phyloP scores from a whole-genome alignment of 345 rosid species.

The Melaleuca quinquenervia region DNA sequence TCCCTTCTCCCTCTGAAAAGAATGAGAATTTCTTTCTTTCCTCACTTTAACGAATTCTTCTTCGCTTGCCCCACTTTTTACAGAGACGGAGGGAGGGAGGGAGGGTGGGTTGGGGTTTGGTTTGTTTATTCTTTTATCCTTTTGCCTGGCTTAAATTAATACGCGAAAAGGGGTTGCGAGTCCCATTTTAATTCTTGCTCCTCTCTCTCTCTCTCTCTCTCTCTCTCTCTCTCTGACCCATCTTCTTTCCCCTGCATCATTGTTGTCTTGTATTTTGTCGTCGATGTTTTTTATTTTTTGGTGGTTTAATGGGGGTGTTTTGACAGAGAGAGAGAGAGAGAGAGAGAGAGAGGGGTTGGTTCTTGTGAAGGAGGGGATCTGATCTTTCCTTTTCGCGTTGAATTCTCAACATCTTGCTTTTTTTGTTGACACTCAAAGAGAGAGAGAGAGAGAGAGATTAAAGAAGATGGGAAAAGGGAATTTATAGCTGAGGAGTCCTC shows the following conservation, averaged over 20 bases:
- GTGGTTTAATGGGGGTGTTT: neutral
- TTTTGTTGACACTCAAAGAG: neutral
- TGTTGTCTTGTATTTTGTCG: neutral
- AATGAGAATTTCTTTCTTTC: neutral
- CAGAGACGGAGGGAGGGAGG: neutral
- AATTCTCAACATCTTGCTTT: slow-evolving; percentile 11
- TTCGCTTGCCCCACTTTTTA: neutral
- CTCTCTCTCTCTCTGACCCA: neutral
- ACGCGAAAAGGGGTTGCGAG: neutral
- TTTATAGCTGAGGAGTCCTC: neutral
- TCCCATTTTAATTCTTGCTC: neutral
- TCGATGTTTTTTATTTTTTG: neutral
- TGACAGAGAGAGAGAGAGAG: neutral
- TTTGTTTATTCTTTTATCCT: neutral
- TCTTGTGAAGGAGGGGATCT: slow-evolving; percentile 25
- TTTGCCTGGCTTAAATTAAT: neutral
- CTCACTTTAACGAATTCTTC: neutral
- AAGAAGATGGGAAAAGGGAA: neutral
- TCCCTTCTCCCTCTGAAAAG: neutral
- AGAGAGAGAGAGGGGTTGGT: neutral
- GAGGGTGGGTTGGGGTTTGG: neutral
- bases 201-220: neutral
- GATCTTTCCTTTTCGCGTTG: slow-evolving; percentile 33
- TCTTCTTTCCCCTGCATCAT: neutral
- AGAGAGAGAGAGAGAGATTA: neutral